phyloP scores from a whole-genome alignment of 352 stramenopile genomes.

The Pythium aquatile region DNA sequence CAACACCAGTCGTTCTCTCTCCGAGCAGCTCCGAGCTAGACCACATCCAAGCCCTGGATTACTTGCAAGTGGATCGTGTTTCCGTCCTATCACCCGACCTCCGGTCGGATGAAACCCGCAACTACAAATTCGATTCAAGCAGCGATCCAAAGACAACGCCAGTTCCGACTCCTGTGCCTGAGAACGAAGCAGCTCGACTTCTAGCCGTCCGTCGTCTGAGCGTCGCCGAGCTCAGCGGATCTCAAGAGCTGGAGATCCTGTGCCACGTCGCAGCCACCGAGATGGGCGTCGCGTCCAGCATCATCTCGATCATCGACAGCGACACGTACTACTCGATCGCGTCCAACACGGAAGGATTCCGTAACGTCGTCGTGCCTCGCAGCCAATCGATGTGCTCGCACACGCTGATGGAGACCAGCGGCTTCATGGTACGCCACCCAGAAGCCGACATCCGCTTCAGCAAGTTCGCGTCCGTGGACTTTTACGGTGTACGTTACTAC shows the following conservation, averaged over 20 bases:
- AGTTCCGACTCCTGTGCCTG: conserved; percentile 32
- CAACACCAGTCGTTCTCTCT: neutral
- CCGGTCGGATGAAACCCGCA: conserved; percentile 38
- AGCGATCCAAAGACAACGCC: conserved; percentile 61
- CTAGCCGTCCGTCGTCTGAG: conserved; percentile 34
- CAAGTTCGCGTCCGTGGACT: conserved; percentile 16
- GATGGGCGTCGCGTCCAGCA: conserved; percentile 47
- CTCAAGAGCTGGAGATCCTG: conserved; percentile 57
- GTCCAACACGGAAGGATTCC: conserved; percentile 32
- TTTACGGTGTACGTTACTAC: conserved; percentile 61
- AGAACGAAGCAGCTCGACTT: conserved; percentile 43
- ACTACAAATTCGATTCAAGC: conserved; percentile 28
- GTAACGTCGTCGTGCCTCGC: conserved; percentile 47
- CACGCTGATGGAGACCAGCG: conserved; percentile 50
- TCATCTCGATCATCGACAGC: conserved; percentile 56
- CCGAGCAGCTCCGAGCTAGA: neutral
- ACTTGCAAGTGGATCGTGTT: conserved; percentile 4
- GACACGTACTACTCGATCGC: conserved; percentile 41
- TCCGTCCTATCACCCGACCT: conserved; percentile 39
- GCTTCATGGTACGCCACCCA: conserved; percentile 47
- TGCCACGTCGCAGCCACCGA: conserved; percentile 58
- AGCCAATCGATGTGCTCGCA: conserved; percentile 50
- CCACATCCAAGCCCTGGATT: neutral
- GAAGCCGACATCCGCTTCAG: conserved; percentile 57
- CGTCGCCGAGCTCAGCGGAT: conserved; percentile 32